A percentile compares a stretch with the other conserved stretches of the same genome.
Conservation (phyloP, 2,329 filamentous ascomycete genomes). For the Calonectria fujianensis region DNA sequence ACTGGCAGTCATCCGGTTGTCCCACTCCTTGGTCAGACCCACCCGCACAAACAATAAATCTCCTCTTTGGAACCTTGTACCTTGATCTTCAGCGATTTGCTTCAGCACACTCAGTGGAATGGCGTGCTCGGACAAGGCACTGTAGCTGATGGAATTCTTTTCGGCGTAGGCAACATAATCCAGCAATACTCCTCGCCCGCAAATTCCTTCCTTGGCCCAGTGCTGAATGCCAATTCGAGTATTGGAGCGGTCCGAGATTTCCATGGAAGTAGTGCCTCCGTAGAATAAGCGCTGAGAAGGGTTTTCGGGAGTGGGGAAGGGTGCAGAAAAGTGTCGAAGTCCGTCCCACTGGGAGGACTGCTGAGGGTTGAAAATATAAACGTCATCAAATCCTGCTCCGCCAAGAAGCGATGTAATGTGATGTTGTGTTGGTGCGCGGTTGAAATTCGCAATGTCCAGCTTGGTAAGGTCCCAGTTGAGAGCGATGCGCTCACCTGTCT, state of each 20-base stretch:
- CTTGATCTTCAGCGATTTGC: slow-evolving; percentile 28
- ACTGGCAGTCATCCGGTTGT: slow-evolving; percentile 54
- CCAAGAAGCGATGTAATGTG: slow-evolving; percentile 69
- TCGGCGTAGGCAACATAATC: slow-evolving; percentile 37
- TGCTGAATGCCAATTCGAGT: slow-evolving; percentile 68
- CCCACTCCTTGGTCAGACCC: slow-evolving; percentile 57
- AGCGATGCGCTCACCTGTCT: slow-evolving; percentile 69
- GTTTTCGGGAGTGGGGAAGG: slow-evolving; percentile 58
- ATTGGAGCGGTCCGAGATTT: slow-evolving; percentile 66
- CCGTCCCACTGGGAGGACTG: slow-evolving; percentile 73
- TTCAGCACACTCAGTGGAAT: slow-evolving; percentile 28
- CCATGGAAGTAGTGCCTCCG: slow-evolving; percentile 66
- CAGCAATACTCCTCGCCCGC: slow-evolving; percentile 36
- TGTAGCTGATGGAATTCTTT: slow-evolving; percentile 25
- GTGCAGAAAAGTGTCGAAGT: slow-evolving; percentile 68
- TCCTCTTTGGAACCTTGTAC: slow-evolving; percentile 26
- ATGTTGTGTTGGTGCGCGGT: slow-evolving; percentile 70
- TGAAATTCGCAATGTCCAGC: slow-evolving; percentile 72
- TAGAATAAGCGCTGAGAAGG: slow-evolving; percentile 66
- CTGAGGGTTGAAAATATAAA: slow-evolving; percentile 71
- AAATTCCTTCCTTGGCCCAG: slow-evolving; percentile 61
- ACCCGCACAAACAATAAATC: slow-evolving; percentile 41
- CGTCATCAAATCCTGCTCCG: slow-evolving; percentile 69
- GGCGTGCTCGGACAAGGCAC: slow-evolving; percentile 34
- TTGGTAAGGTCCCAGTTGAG: slow-evolving; percentile 75